These are phyloP conservation scores for Aspergillus nomiae DNA, from an alignment of 2,329 filamentous ascomycete genomes.

Conservation along the genomic window DNA sequence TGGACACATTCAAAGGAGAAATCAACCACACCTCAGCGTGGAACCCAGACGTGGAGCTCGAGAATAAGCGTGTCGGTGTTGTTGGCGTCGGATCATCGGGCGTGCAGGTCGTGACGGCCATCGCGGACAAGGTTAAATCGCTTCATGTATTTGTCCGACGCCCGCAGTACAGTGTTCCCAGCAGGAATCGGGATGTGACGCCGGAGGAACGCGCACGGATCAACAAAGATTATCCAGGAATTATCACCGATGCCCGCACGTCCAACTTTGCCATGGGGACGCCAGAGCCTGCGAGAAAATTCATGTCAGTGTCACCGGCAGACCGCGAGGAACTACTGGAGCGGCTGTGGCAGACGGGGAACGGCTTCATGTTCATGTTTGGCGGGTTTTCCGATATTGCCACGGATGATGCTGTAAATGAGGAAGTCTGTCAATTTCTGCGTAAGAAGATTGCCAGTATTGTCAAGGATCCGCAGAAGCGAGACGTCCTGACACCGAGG, in stretches of 20 bases:
- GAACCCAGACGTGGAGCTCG: conserved; percentile 49
- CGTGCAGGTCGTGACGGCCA: conserved; percentile 30
- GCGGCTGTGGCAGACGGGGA: conserved; percentile 5
- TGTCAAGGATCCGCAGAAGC: conserved; percentile 35
- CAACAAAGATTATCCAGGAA: conserved; percentile 10
- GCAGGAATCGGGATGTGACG: conserved; percentile 28
- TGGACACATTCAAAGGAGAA: conserved; percentile 53
- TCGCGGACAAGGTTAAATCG: conserved; percentile 28
- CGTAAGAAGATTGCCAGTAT: conserved; percentile 33
- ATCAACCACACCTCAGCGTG: conserved; percentile 58
- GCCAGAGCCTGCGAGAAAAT: conserved; percentile 1
- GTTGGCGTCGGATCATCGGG: conserved; percentile 39
- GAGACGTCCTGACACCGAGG: conserved; percentile 24
- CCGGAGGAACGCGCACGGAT: conserved; percentile 26
- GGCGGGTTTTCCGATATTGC: conserved; percentile 39
- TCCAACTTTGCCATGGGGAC: conserved; percentile 16
- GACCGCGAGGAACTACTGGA: conserved; percentile 18
- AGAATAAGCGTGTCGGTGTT: conserved; percentile 51
- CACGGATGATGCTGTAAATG: conserved; percentile 40
- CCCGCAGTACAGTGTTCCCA: conserved; percentile 41
- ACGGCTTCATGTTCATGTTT: conserved; percentile 13
- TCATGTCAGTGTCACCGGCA: conserved; percentile 8
- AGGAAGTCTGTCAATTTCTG: conserved; percentile 41
- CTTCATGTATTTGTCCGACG: conserved; percentile 38
- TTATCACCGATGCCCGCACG: conserved; percentile 1